Conservation (phyloP, 768 basidiomycete genomes). For the Phlebiopsis flavidoalba region DNA sequence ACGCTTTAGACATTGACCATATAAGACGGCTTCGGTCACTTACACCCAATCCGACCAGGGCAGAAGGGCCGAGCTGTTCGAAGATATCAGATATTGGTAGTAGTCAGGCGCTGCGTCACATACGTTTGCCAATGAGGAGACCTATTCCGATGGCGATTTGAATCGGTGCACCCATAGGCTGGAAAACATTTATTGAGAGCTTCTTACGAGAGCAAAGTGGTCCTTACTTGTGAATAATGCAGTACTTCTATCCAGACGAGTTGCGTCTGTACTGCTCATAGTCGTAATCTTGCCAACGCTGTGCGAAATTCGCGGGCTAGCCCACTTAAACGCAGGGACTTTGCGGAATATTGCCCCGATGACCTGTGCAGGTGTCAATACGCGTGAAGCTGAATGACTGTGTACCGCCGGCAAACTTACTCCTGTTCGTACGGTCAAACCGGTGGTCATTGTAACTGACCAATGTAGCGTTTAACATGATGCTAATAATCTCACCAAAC, state of each 20-base stretch:
- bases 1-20: neutral
- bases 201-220: neutral
- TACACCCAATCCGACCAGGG: conserved; percentile 56
- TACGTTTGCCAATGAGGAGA: conserved; percentile 55
- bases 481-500: neutral
- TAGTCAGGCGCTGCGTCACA: conserved; percentile 10
- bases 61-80: conserved; percentile 57
- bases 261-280: conserved; percentile 61
- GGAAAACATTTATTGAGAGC: neutral
- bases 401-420: conserved; percentile 24
- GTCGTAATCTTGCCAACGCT: conserved; percentile 66
- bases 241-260: conserved; percentile 47
- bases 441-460: conserved; percentile 41
- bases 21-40: conserved; percentile 11
- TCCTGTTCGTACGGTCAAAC: conserved; percentile 42
- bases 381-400: neutral
- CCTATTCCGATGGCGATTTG: conserved; percentile 58
- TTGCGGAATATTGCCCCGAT: conserved; percentile 53
- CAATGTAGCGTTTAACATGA: neutral
- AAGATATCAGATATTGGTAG: no score
- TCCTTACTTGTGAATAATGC: conserved; percentile 29
- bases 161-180: conserved; percentile 59
- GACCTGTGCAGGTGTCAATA: conserved; percentile 17
- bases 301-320: conserved; percentile 51
- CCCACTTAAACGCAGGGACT: conserved; percentile 63